phyloP scores from a whole-genome alignment of 2,329 filamentous ascomycete genomes.

The Plectosphaerella sp. region DNA sequence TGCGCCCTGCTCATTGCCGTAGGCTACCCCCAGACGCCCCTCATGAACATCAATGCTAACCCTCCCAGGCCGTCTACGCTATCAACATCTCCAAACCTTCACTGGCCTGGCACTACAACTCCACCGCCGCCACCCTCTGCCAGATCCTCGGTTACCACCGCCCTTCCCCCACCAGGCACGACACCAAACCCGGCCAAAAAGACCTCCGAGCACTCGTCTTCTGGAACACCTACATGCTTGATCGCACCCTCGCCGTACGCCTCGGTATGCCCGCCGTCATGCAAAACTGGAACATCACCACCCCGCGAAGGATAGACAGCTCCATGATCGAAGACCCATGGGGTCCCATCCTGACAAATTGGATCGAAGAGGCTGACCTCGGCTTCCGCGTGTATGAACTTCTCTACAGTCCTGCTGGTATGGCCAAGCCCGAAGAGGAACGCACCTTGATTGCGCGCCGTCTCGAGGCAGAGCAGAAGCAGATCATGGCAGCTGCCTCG shows the following conservation, averaged over 20 bases:
- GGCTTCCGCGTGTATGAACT: constrained; percentile 56
- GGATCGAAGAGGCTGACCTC: constrained; percentile 51
- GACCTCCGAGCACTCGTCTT: constrained; percentile 38
- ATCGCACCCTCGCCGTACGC: constrained; percentile 50
- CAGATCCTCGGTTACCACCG: constrained; percentile 60
- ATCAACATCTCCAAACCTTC: constrained; percentile 59
- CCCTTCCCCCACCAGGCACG: constrained; percentile 24
- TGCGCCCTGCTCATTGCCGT: constrained; percentile 57
- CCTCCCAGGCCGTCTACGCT: constrained; percentile 50
- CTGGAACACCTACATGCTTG: constrained; percentile 49
- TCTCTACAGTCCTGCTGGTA: constrained; percentile 38
- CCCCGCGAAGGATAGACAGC: constrained; percentile 31
- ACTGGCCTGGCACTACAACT: constrained; percentile 60
- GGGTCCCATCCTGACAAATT: constrained; percentile 43
- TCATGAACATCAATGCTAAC: not conserved
- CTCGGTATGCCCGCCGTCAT: constrained; percentile 50
- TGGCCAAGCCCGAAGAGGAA: constrained; percentile 32
- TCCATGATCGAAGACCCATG: constrained; percentile 33
- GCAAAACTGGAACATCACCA: constrained; percentile 54
- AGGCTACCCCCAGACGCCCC: constrained; percentile 15
- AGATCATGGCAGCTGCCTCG: constrained; percentile 29
- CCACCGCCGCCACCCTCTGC: constrained; percentile 54
- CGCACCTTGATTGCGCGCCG: constrained; percentile 32
- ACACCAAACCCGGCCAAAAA: constrained; percentile 19
- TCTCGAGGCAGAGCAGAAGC: constrained; percentile 32